These are phyloP conservation scores for Exutisphaerella laricina DNA, from an alignment of 2,329 filamentous ascomycete species.

Conservation along the genomic window DNA sequence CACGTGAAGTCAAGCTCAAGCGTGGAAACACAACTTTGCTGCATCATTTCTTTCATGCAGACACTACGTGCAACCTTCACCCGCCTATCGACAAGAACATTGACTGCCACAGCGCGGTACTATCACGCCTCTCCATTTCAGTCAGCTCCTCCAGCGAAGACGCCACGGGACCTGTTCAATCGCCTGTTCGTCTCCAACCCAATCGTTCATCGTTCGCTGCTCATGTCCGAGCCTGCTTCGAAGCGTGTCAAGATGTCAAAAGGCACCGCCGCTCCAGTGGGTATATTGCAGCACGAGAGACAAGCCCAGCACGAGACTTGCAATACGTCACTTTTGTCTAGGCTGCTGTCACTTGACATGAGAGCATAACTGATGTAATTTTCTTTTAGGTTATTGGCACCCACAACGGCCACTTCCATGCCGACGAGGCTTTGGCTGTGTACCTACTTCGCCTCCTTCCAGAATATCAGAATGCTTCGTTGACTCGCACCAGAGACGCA, in stretches of 20 bases:
- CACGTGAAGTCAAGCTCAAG: neutral
- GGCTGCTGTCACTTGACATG: too few relatives aligned
- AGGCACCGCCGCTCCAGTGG: conserved; percentile 20
- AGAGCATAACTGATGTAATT: too few relatives aligned
- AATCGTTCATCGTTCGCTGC: conserved; percentile 13
- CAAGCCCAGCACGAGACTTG: too few relatives aligned
- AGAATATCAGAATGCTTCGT: conserved; percentile 63
- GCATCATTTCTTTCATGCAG: conserved; percentile 1
- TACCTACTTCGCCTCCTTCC: conserved; percentile 91
- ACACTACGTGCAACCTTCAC: neutral
- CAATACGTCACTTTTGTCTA: too few relatives aligned
- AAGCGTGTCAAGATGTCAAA: conserved; percentile 78
- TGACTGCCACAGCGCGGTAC: neutral
- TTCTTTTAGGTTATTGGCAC: conserved; percentile 91
- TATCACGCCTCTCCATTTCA: conserved; percentile 1
- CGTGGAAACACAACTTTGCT: neutral
- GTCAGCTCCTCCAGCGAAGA: conserved; percentile 4
- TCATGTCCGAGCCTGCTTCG: conserved; percentile 38
- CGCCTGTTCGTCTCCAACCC: conserved; percentile 14
- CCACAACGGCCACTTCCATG: conserved; percentile 98
- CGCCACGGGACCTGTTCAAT: conserved; percentile 9
- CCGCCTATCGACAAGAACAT: neutral
- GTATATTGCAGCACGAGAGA: too few relatives aligned
- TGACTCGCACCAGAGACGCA: conserved; percentile 85
- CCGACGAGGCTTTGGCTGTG: conserved; percentile 94